Conservation (phyloP, 345 rosid genomes). For the Eucalyptus curtisii region DNA sequence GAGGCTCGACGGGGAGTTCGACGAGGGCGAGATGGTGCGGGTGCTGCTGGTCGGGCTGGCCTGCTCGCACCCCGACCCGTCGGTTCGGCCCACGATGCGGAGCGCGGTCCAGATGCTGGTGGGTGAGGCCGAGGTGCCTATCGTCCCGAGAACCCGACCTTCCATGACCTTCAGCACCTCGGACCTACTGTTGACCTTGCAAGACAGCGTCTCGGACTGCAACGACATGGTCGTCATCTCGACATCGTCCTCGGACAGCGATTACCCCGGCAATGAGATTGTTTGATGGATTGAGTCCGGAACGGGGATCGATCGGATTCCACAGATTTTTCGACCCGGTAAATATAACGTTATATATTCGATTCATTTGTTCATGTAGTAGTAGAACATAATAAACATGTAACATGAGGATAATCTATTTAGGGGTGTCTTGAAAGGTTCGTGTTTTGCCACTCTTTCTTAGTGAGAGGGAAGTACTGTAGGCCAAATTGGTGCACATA, state of each 20-base stretch:
- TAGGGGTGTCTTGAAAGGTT: not conserved
- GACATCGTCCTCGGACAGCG: conserved; percentile 23
- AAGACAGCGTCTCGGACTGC: conserved; percentile 86
- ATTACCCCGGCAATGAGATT: conserved; percentile 7
- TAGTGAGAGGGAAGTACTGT: not conserved
- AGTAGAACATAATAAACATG: not conserved
- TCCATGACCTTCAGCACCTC: conserved; percentile 82
- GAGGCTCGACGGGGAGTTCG: conserved; percentile 47
- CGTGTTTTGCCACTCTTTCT: not conserved
- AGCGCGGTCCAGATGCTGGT: conserved; percentile 77
- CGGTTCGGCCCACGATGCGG: conserved; percentile 77
- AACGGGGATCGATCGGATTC: not conserved
- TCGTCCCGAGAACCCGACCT: conserved; percentile 77
- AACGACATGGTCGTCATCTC: conserved; percentile 46
- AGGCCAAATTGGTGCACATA: not conserved
- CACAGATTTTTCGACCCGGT: not conserved
- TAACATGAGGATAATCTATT: not conserved
- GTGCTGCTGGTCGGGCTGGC: conserved; percentile 76
- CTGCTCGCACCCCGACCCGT: conserved; percentile 91
- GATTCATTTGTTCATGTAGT: conserved; percentile 12
- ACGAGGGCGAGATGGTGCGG: conserved; percentile 52
- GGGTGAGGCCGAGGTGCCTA: conserved; percentile 80
- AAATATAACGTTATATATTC: not conserved
- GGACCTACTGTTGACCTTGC: conserved; percentile 60
- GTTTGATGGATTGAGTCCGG: conserved; percentile 1